Percentiles rank a stretch among this genome's conserved stretches.
phyloP scores from a whole-genome alignment of 2,329 filamentous ascomycete species.

The Chrysoporthe austroafricana region DNA sequence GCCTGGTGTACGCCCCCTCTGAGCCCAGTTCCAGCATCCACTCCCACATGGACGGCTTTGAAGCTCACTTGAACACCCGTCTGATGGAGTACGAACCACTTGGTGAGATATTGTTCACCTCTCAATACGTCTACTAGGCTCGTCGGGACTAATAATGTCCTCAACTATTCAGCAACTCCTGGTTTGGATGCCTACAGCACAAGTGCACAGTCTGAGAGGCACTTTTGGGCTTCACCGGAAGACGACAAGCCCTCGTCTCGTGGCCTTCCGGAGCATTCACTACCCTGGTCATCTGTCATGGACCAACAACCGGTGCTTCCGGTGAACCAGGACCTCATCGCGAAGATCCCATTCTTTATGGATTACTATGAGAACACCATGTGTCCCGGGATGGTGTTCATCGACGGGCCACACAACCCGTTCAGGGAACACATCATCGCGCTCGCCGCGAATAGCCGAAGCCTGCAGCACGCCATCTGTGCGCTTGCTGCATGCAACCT shows the following conservation, averaged over 20 bases:
- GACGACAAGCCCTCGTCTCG: constrained; percentile 51
- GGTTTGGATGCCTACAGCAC: constrained; percentile 58
- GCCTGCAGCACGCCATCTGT: constrained; percentile 90
- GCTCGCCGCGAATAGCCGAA: constrained; percentile 76
- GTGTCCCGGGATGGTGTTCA: constrained; percentile 87
- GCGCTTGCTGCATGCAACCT: constrained; percentile 88
- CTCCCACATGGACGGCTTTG: constrained; percentile 63
- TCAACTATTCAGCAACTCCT: constrained; percentile 46
- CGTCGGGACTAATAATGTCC: constrained; percentile 31
- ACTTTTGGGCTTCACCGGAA: constrained; percentile 52
- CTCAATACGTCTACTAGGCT: constrained; percentile 36
- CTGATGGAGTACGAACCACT: constrained; percentile 60
- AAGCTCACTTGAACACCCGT: constrained; percentile 57
- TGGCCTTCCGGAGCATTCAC: constrained; percentile 46
- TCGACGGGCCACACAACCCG: constrained; percentile 84
- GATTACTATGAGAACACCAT: constrained; percentile 94
- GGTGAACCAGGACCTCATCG: constrained; percentile 66
- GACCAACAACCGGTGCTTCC: constrained; percentile 53
- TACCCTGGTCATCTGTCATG: constrained; percentile 52
- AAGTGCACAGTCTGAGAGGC: constrained; percentile 52
- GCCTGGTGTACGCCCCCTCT: constrained; percentile 63
- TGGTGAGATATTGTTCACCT: constrained; percentile 53
- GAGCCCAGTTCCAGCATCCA: constrained; percentile 64
- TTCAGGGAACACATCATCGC: constrained; percentile 82
- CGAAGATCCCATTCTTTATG: constrained; percentile 85